A percentile compares a stretch with the other conserved stretches of the same genome.
phyloP scores from a whole-genome alignment of 371 early-diverging fungal species.

The Haplosporangium sp. region DNA sequence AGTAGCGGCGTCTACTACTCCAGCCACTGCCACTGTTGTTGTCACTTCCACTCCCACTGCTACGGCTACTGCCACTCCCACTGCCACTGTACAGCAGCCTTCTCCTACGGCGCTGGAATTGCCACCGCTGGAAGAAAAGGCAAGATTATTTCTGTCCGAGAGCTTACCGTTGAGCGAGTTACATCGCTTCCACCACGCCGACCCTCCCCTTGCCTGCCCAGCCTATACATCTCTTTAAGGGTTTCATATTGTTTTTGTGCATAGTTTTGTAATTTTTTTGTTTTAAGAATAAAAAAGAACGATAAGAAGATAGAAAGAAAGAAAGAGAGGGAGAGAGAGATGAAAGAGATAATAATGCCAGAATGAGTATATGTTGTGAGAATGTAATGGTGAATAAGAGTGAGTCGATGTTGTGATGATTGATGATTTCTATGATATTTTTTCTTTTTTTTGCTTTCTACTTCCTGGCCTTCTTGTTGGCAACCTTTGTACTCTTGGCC shows the following conservation, averaged over 20 bases:
- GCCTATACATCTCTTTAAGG: too few species aligned
- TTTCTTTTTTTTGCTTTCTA: conserved; percentile 11
- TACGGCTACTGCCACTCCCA: conserved; percentile 5
- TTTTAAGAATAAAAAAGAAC: neutral
- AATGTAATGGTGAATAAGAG: too few species aligned
- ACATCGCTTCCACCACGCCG: too few species aligned
- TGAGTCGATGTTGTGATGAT: too few species aligned
- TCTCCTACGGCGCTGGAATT: neutral
- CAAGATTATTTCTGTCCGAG: neutral
- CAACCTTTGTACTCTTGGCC: conserved; percentile 37
- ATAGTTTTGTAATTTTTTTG: neutral
- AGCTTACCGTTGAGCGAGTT: too few species aligned
- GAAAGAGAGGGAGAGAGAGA: neutral
- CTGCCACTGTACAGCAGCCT: too few species aligned
- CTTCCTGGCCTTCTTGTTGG: conserved; percentile 53
- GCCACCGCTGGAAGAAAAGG: conserved; percentile 16
- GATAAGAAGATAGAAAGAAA: conserved; percentile 1
- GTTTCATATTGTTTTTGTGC: too few species aligned
- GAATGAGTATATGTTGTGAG: too few species aligned
- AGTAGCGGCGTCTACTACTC: neutral
- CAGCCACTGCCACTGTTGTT: neutral
- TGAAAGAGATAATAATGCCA: too few species aligned
- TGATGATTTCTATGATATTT: too few species aligned
- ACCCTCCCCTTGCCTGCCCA: too few species aligned
- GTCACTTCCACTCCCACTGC: neutral